Percentiles rank a stretch among this genome's conserved stretches.
These are phyloP conservation scores for Physaria fendleri DNA, from an alignment of 345 rosid species.

Conservation along the genomic window DNA sequence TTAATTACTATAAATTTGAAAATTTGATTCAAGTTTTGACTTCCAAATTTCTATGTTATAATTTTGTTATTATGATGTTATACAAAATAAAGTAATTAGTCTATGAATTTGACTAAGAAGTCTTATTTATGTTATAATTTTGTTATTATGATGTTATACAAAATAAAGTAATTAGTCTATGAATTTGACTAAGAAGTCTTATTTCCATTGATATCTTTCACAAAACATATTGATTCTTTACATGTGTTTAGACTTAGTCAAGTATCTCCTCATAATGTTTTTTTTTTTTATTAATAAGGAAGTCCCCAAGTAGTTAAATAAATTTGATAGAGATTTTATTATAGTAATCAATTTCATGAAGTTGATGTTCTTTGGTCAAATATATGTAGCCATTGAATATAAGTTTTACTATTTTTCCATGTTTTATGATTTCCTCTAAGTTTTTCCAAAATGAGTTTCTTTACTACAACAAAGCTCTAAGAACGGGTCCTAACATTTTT, in stretches of 20 bases:
- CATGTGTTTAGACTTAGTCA: not conserved
- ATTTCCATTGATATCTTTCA: not conserved
- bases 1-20: not conserved
- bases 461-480: no score
- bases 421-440: no score
- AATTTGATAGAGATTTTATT: not conserved
- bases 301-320: no score
- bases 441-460: no score
- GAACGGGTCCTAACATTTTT: no score
- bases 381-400: not conserved
- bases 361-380: slow-evolving; percentile 13
- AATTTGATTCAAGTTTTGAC: not conserved
- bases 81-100: not conserved
- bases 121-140: no score
- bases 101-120: not conserved
- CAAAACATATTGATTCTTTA: not conserved
- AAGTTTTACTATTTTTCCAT: not conserved
- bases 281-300: no score
- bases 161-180: not conserved
- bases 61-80: not conserved
- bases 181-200: not conserved
- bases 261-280: not conserved
- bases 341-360: not conserved
- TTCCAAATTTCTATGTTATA: not conserved
- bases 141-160: no score